Percentiles rank a stretch among this genome's conserved stretches.
Conservation (phyloP, 805 yeast genomes). For the Lachancea sp. region DNA sequence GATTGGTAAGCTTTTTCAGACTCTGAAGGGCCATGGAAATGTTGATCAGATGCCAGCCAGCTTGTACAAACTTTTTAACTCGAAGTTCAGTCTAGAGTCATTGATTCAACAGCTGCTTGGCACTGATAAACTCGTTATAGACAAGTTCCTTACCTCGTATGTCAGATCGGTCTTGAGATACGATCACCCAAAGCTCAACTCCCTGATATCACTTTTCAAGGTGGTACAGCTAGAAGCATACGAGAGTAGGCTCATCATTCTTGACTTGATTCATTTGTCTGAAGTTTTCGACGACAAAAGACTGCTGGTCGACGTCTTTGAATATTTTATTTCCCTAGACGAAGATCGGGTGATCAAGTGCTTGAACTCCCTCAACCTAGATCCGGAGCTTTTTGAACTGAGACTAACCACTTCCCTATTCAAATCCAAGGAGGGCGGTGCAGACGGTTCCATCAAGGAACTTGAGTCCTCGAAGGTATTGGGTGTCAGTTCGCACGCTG, state of each 20-base stretch:
- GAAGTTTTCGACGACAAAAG: slow-evolving; percentile 37
- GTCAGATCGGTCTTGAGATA: slow-evolving; percentile 40
- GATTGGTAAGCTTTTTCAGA: slow-evolving; percentile 44
- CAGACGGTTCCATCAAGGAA: slow-evolving; percentile 23
- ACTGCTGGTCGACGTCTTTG: slow-evolving; percentile 35
- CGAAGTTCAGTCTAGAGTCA: slow-evolving; percentile 18
- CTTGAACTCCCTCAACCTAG: slow-evolving; percentile 32
- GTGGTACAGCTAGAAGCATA: slow-evolving; percentile 31
- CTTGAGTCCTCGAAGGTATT: slow-evolving; percentile 25
- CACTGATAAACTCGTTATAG: slow-evolving; percentile 29
- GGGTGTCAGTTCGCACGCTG: slow-evolving; percentile 18
- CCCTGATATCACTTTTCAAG: slow-evolving; percentile 34
- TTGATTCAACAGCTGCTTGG: slow-evolving; percentile 19
- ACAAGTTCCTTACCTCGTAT: slow-evolving; percentile 40
- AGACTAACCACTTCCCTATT: slow-evolving; percentile 58
- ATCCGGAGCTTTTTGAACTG: slow-evolving; percentile 51
- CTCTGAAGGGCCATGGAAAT: slow-evolving; percentile 37
- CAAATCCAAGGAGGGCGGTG: slow-evolving; percentile 14
- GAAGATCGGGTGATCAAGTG: slow-evolving; percentile 37
- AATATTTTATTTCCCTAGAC: slow-evolving; percentile 33
- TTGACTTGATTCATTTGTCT: slow-evolving; percentile 34
- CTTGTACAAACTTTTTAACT: slow-evolving; percentile 32
- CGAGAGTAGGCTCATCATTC: slow-evolving; percentile 35
- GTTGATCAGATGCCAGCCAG: slow-evolving; percentile 38
- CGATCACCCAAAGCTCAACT: slow-evolving; percentile 34